phyloP scores from a whole-genome alignment of 176 grass and related monocot species.

The Poa annua region DNA sequence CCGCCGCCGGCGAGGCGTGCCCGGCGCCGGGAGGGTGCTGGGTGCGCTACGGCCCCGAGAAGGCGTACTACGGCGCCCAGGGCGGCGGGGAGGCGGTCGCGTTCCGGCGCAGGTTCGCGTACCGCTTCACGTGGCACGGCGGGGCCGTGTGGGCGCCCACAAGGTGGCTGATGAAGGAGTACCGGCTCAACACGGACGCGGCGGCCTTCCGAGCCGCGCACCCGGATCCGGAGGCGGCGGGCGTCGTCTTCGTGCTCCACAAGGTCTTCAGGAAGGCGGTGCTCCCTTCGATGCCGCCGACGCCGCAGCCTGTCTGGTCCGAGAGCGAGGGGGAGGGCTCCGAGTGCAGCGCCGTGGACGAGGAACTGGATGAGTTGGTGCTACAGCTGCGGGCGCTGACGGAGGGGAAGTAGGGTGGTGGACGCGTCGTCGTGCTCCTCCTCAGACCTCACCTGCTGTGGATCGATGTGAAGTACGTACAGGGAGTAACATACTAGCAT shows the following conservation, averaged over 20 bases:
- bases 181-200: conserved; percentile 16
- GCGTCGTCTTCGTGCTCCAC: not conserved
- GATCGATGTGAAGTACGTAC: not conserved
- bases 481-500: not conserved
- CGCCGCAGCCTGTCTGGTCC: not conserved
- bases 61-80: not conserved
- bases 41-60: not conserved
- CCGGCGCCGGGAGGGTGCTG: conserved; percentile 1
- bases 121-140: not conserved
- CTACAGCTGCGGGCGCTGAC: not conserved
- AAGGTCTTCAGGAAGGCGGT: not conserved
- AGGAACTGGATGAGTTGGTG: not conserved
- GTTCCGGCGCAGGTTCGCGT: conserved; percentile 10
- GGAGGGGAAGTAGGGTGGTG: not conserved
- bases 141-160: not conserved
- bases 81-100: not conserved
- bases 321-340: not conserved
- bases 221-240: not conserved
- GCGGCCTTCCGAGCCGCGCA: not conserved
- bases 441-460: not conserved
- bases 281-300: not conserved
- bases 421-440: not conserved
- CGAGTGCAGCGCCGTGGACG: not conserved
- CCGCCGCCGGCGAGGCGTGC: not conserved
- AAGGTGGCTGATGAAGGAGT: conserved; percentile 21